phyloP scores from a whole-genome alignment of 2,329 filamentous ascomycete genomes.

The Alternaria hordeiaustralica region DNA sequence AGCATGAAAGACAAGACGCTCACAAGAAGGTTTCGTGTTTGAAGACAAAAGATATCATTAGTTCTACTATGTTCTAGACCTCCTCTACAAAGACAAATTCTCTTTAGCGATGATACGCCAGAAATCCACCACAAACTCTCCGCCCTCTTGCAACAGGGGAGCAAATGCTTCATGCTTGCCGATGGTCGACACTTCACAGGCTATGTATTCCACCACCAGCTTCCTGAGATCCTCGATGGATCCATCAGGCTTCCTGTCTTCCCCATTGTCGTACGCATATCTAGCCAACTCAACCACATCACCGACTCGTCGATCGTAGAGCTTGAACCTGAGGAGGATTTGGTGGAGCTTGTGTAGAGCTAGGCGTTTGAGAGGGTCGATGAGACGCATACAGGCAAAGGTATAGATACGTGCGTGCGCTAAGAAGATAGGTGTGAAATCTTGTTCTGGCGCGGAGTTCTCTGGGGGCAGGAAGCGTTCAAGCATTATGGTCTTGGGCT shows the following conservation, averaged over 20 bases:
- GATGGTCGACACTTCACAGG: conserved; percentile 25
- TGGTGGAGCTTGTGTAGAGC: conserved; percentile 37
- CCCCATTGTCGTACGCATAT: conserved; percentile 30
- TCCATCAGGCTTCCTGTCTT: conserved; percentile 14
- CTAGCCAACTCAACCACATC: conserved; percentile 33
- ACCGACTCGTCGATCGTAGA: conserved; percentile 25
- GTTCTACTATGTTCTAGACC: background rate
- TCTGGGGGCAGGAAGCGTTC: background rate
- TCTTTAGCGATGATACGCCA: conserved; percentile 3
- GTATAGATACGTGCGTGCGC: conserved; percentile 41
- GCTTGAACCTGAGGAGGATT: conserved; percentile 31
- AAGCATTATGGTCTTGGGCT: background rate
- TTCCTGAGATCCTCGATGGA: conserved; percentile 27
- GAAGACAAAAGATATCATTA: background rate
- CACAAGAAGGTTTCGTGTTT: background rate
- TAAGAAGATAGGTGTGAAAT: conserved; percentile 33
- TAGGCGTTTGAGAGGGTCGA: conserved; percentile 30
- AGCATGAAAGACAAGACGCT: background rate
- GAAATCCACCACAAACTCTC: conserved; percentile 34
- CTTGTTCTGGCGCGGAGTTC: conserved; percentile 13
- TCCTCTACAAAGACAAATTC: background rate
- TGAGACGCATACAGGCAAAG: conserved; percentile 31
- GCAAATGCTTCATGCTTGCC: conserved; percentile 24
- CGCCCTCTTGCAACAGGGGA: conserved; percentile 28
- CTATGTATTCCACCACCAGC: conserved; percentile 33